Conservation (phyloP, 2,329 filamentous ascomycete species). For the Exophiala mesophila region DNA sequence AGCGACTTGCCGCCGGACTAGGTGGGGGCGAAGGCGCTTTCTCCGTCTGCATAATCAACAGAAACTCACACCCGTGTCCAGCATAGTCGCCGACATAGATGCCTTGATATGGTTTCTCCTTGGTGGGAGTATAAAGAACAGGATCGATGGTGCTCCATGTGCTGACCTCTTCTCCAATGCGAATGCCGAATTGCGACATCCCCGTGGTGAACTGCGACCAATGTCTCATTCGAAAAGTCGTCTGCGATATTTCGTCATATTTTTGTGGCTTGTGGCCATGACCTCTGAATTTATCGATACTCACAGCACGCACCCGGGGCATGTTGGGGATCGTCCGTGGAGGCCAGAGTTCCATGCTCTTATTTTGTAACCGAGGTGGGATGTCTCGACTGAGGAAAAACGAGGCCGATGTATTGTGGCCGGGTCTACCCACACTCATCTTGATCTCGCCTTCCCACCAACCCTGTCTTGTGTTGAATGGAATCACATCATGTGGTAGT, state of each 20-base stretch:
- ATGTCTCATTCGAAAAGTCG: constrained; percentile 67
- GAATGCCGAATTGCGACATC: constrained; percentile 31
- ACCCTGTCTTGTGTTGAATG: constrained; percentile 21
- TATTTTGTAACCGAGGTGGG: constrained; percentile 38
- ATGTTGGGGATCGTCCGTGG: constrained; percentile 63
- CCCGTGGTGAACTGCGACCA: constrained; percentile 65
- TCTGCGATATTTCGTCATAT: constrained; percentile 59
- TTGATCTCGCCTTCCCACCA: constrained; percentile 41
- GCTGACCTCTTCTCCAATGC: constrained; percentile 50
- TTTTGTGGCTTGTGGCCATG: constrained; percentile 46
- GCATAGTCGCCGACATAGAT: constrained; percentile 92
- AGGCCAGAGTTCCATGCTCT: constrained; percentile 63
- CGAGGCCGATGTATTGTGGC: constrained; percentile 36
- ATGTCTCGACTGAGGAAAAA: constrained; percentile 60
- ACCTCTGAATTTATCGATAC: constrained; percentile 41
- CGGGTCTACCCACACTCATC: constrained; percentile 34
- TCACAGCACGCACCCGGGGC: constrained; percentile 52
- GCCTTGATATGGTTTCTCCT: constrained; percentile 75
- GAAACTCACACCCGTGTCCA: constrained; percentile 81
- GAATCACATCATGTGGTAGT: constrained; percentile 37
- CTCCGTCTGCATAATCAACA: constrained; percentile 73
- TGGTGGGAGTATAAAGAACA: constrained; percentile 72
- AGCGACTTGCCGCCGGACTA: constrained; percentile 29
- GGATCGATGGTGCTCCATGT: constrained; percentile 71
- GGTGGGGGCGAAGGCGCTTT: constrained; percentile 41